These are phyloP conservation scores for Calonectria hawksworthii DNA, from an alignment of 2,329 filamentous ascomycete genomes.

Conservation along the genomic window DNA sequence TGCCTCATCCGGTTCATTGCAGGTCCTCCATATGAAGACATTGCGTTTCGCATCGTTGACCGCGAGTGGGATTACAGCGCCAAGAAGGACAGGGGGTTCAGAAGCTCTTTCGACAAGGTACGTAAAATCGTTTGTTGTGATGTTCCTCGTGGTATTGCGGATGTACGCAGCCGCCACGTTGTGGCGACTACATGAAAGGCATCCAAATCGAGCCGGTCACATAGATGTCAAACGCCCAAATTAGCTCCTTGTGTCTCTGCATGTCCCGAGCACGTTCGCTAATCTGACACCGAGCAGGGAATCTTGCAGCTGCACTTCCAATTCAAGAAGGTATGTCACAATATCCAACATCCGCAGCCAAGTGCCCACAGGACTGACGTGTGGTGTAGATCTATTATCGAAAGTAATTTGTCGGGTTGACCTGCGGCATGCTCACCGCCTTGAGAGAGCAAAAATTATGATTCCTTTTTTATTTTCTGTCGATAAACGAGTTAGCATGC, in stretches of 20 bases:
- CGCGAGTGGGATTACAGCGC: slow-evolving; percentile 99
- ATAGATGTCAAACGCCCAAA: slow-evolving; percentile 27
- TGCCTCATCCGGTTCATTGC: slow-evolving; percentile 97
- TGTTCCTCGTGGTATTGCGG: slow-evolving; percentile 32
- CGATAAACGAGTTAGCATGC: not conserved
- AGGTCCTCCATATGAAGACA: slow-evolving; percentile 95
- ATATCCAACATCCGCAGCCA: not conserved
- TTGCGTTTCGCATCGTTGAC: slow-evolving; percentile 97
- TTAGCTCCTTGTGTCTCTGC: slow-evolving; percentile 16
- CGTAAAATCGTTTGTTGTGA: slow-evolving; percentile 47
- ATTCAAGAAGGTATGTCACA: slow-evolving; percentile 87
- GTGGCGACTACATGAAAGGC: slow-evolving; percentile 22
- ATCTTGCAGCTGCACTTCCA: slow-evolving; percentile 98
- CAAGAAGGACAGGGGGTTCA: slow-evolving; percentile 94
- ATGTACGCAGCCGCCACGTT: slow-evolving; percentile 15
- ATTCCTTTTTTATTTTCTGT: not conserved
- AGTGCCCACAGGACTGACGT: not conserved
- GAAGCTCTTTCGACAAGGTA: slow-evolving; percentile 98
- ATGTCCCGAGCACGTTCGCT: slow-evolving; percentile 30
- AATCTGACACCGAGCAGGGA: slow-evolving; percentile 68
- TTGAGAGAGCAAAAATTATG: not conserved
- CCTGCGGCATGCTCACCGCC: slow-evolving; percentile 14
- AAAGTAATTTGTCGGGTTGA: slow-evolving; percentile 55
- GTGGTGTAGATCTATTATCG: slow-evolving; percentile 67
- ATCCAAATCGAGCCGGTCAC: slow-evolving; percentile 27